phyloP scores from a whole-genome alignment of 345 rosid genomes.

The Salix exigua region DNA sequence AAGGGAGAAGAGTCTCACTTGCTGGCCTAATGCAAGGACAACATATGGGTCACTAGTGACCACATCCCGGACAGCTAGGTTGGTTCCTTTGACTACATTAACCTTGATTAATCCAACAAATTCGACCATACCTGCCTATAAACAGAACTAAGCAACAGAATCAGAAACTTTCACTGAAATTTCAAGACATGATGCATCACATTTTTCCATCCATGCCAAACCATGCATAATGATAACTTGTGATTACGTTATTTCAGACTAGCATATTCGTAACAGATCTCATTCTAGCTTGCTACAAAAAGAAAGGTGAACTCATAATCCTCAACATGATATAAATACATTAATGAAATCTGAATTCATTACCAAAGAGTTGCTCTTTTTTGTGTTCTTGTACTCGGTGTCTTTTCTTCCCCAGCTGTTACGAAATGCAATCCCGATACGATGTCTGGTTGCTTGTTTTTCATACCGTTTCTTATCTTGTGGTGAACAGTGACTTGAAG shows the following conservation, averaged over 20 bases:
- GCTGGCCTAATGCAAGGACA: conserved; percentile 76
- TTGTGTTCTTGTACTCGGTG: conserved; percentile 47
- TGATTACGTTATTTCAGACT: background rate
- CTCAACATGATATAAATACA: background rate
- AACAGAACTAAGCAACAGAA: conserved; percentile 17
- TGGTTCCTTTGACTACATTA: conserved; percentile 93
- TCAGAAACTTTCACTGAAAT: conserved; percentile 7
- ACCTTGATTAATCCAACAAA: conserved; percentile 92
- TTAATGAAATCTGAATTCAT: conserved; percentile 12
- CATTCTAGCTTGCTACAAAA: background rate
- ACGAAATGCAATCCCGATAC: conserved; percentile 73
- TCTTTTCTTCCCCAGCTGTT: conserved; percentile 93
- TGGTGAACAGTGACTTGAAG: conserved; percentile 28
- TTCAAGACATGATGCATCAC: background rate
- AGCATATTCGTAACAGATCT: background rate
- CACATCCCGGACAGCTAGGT: conserved; percentile 84
- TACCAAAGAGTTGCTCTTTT: conserved; percentile 77
- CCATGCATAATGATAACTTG: background rate
- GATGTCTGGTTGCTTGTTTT: conserved; percentile 56
- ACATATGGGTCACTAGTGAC: conserved; percentile 93
- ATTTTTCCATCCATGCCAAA: background rate
- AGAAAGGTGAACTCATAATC: background rate
- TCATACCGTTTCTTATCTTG: conserved; percentile 43
- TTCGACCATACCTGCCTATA: conserved; percentile 95
- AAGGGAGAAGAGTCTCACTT: conserved; percentile 47